Percentiles rank a stretch among this genome's conserved stretches.
Evolutionary conservation across 176 grass and related monocot species (phyloP).

Genomic region (Ensete ventricosum): DNA sequence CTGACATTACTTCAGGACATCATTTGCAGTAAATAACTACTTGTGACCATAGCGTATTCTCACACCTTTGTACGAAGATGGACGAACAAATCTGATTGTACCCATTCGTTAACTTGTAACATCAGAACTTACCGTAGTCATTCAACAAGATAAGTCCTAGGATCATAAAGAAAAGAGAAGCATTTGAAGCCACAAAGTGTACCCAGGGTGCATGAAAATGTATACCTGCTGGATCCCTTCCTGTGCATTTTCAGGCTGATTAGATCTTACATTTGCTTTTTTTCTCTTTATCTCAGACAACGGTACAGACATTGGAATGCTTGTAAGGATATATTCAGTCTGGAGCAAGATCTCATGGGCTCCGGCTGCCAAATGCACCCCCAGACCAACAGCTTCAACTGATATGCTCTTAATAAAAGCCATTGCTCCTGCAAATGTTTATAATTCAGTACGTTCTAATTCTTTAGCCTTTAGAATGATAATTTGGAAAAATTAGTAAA

Average conservation of each 20-base stretch:
- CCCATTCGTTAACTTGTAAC: too few species aligned
- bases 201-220: conserved; percentile 3
- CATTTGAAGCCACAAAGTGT: not conserved
- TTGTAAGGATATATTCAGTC: conserved; percentile 59
- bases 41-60: not conserved
- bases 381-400: conserved; percentile 81
- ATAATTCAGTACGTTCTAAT: not conserved
- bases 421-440: conserved; percentile 51
- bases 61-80: not conserved
- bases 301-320: conserved; percentile 39
- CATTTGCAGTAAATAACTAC: not conserved
- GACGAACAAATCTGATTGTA: not conserved
- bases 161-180: conserved; percentile 6
- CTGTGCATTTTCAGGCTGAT: conserved; percentile 86
- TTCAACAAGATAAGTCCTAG: not conserved
- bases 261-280: conserved; percentile 55
- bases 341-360: conserved; percentile 87
- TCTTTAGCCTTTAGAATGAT: too few species aligned
- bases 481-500: too few species aligned
- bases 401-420: conserved; percentile 88
- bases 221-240: conserved; percentile 81
- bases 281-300: conserved; percentile 39
- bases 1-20: not conserved
- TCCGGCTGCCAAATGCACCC: conserved; percentile 89
- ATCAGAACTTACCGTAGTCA: too few species aligned